phyloP scores from a whole-genome alignment of 495 filamentous ascomycete genomes.

The Penicillium manginii region DNA sequence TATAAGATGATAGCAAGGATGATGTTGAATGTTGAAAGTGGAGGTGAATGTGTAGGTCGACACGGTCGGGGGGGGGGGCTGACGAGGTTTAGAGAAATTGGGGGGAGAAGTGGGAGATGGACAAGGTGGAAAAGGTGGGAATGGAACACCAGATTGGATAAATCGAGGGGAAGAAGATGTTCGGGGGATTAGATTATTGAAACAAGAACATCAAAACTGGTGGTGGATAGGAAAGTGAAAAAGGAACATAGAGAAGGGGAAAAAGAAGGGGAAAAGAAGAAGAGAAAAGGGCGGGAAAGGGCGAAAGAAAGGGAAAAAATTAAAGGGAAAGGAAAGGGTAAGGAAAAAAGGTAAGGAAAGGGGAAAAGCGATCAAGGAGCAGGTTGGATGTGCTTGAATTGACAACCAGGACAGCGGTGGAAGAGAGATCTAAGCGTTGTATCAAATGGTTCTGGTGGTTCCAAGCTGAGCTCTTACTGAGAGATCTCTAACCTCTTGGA shows the following conservation, averaged over 20 bases:
- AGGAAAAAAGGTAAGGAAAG: constrained; percentile 19
- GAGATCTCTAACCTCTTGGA: too few relatives aligned
- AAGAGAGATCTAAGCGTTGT: background rate
- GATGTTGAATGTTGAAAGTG: background rate
- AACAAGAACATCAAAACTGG: constrained; percentile 36
- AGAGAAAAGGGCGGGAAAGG: constrained; percentile 16
- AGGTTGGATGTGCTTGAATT: constrained; percentile 11
- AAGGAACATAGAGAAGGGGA: background rate
- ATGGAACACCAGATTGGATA: constrained; percentile 25
- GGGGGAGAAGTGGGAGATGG: background rate
- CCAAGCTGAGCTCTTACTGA: too few relatives aligned
- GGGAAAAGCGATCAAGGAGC: constrained; percentile 24
- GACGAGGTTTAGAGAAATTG: constrained; percentile 4
- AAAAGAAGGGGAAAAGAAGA: constrained; percentile 21
- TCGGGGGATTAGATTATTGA: constrained; percentile 15
- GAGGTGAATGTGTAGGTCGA: background rate
- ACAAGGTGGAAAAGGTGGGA: constrained; percentile 2
- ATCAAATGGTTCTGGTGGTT: too few relatives aligned
- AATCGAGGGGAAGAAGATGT: background rate
- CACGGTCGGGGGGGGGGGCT: constrained; percentile 8
- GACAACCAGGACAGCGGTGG: too few relatives aligned
- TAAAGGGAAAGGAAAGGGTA: constrained; percentile 13
- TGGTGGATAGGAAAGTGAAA: constrained; percentile 21
- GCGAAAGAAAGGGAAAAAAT: constrained; percentile 16
- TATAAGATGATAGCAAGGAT: background rate